phyloP scores from a whole-genome alignment of 805 yeast genomes.

The Candida maris region DNA sequence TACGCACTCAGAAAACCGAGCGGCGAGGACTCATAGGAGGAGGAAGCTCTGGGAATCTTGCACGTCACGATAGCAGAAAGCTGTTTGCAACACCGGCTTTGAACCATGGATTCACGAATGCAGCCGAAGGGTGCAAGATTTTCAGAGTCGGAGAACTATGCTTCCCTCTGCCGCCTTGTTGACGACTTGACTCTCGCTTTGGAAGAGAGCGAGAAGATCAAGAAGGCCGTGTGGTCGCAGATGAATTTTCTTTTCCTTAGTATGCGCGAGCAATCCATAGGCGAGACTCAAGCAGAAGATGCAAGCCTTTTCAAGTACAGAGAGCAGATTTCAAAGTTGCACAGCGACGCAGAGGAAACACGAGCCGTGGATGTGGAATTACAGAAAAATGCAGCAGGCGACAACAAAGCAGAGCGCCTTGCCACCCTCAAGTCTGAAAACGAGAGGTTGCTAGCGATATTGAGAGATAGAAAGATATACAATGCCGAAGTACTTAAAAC shows the following conservation, averaged over 20 bases:
- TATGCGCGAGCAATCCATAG: neutral
- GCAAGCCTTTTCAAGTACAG: slow-evolving; percentile 12
- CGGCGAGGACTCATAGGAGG: no score
- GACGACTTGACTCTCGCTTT: slow-evolving; percentile 21
- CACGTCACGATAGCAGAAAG: no score
- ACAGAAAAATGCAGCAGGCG: slow-evolving; percentile 1
- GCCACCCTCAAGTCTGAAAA: slow-evolving; percentile 14
- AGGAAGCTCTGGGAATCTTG: no score
- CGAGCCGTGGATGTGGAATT: slow-evolving; percentile 6
- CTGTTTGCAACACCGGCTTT: slow-evolving; percentile 9
- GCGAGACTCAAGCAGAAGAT: neutral
- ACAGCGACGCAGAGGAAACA: neutral
- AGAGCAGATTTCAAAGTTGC: slow-evolving; percentile 2
- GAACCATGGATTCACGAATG: slow-evolving; percentile 5
- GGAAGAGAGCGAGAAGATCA: slow-evolving; percentile 19
- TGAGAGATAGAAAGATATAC: slow-evolving; percentile 16
- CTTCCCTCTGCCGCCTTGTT: slow-evolving; percentile 17
- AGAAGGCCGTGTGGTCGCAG: slow-evolving; percentile 26
- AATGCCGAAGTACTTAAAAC: slow-evolving; percentile 18
- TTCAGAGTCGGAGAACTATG: slow-evolving; percentile 18
- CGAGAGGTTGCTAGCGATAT: slow-evolving; percentile 7
- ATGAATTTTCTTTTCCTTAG: slow-evolving; percentile 16
- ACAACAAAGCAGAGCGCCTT: slow-evolving; percentile 5
- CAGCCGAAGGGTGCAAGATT: slow-evolving; percentile 1
- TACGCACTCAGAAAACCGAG: no score